These are phyloP conservation scores for Wallemia mellicola DNA, from an alignment of 1,284 basidiomycete genomes.

Conservation along the genomic window DNA sequence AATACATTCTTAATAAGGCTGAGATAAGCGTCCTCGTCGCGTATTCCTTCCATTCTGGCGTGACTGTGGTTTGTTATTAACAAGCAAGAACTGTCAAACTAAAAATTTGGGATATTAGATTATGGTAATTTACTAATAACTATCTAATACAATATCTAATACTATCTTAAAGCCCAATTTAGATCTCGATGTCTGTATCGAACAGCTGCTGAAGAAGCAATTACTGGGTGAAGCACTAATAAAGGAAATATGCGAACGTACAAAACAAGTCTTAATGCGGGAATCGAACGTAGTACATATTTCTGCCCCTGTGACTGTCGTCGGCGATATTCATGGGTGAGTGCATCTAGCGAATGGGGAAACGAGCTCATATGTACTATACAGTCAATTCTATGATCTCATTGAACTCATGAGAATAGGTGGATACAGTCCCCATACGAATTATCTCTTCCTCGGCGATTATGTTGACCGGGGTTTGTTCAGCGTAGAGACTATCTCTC, in stretches of 20 bases:
- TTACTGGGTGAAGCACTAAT: constrained; percentile 69
- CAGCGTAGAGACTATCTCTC: constrained; percentile 92
- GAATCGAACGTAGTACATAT: constrained; percentile 98
- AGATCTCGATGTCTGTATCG: constrained; percentile 15
- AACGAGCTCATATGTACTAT: constrained; percentile 10
- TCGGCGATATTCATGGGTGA: constrained; percentile 96
- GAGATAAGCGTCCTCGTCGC: constrained; percentile 62
- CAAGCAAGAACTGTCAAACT: too few relatives aligned
- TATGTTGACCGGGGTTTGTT: constrained; percentile 94
- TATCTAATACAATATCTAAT: background rate
- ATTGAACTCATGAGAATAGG: constrained; percentile 98
- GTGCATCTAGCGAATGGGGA: constrained; percentile 11
- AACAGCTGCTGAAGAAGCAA: constrained; percentile 65
- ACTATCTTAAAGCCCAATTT: background rate
- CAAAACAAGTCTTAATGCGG: constrained; percentile 91
- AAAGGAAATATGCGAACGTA: constrained; percentile 92
- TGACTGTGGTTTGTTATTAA: too few relatives aligned
- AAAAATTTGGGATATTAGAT: too few relatives aligned
- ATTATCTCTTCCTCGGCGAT: constrained; percentile 91
- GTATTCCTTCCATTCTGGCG: background rate
- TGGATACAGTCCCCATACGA: constrained; percentile 80
- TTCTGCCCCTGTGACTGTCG: constrained; percentile 89
- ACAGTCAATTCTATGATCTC: constrained; percentile 92
- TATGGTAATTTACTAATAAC: too few relatives aligned
- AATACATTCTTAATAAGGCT: constrained; percentile 45